These are phyloP conservation scores for Linanthus parryae DNA, from an alignment of 148 eudicot genomes.

Conservation along the genomic window DNA sequence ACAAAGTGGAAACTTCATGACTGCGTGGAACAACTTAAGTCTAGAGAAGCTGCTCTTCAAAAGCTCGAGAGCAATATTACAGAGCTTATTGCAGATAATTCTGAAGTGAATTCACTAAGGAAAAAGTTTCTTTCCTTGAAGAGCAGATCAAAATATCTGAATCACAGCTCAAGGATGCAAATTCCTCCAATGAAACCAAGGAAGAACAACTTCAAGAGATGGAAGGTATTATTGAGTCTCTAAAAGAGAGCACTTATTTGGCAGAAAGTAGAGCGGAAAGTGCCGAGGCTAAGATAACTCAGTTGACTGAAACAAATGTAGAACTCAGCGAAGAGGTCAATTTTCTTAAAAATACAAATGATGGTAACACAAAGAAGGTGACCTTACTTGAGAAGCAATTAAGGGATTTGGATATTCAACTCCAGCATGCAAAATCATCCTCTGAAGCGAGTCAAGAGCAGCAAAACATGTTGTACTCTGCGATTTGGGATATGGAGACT, in stretches of 20 bases:
- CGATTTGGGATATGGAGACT: constrained; percentile 99
- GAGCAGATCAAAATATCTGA: constrained; percentile 37
- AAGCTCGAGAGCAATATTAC: constrained; percentile 23
- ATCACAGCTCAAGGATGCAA: constrained; percentile 28
- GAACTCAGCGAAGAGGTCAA: constrained; percentile 77
- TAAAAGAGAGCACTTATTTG: constrained; percentile 35
- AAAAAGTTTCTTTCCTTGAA: constrained; percentile 43
- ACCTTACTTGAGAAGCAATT: constrained; percentile 69
- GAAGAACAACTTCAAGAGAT: constrained; percentile 41
- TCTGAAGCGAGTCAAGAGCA: constrained; percentile 88
- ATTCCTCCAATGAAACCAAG: constrained; percentile 33
- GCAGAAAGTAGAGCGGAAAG: constrained; percentile 56
- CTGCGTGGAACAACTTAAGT: constrained; percentile 29
- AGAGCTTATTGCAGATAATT: constrained; percentile 24
- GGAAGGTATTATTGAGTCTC: constrained; percentile 40
- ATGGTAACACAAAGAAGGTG: constrained; percentile 48
- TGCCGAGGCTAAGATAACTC: constrained; percentile 54
- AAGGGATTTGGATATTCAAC: constrained; percentile 57
- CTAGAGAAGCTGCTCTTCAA: constrained; percentile 26
- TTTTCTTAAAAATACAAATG: constrained; percentile 60
- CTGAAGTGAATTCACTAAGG: constrained; percentile 31
- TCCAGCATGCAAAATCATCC: constrained; percentile 51
- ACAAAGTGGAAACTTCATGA: constrained; percentile 35
- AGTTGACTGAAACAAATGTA: constrained; percentile 59
- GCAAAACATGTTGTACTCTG: constrained; percentile 83